Evolutionary conservation across 73 alveolate genomes (phyloP), one percentile per base, ranked within the genome.

Genomic region (Diophrys appendiculata): DNA sequence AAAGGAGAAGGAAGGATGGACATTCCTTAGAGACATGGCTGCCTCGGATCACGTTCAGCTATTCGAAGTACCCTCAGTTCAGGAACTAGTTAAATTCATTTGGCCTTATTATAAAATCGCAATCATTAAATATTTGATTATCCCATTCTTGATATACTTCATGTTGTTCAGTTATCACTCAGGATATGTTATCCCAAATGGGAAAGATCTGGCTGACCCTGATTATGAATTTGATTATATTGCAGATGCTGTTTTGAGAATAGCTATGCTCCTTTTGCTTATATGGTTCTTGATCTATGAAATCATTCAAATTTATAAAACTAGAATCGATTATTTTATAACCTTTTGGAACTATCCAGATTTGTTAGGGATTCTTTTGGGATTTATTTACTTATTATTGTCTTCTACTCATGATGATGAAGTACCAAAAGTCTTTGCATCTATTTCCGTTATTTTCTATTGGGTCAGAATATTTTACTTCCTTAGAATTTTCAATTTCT

Each of bases 391-490:
- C n/a, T n/a, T n/a, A n/a, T n/a, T n/a, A n/a, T n/a, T n/a, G n/a
- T n/a, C n/a, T n/a, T n/a, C n/a, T n/a, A n/a, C n/a, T n/a, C n/a
- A n/a, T n/a, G n/a, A n/a, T n/a, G n/a, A n/a, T n/a, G n/a, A n/a
- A n/a, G n/a, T n/a, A n/a, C n/a, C n/a, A n/a, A n/a, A n/a, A n/a
- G n/a, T n/a, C n/a, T n/a, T 73, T 5, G 29, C 56, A 2, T 33
- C 54, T 13, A 74, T 73, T 3, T 72, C 90, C 8, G 81, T 80
- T 30, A 69, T 82, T 65, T 56, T 82, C 52, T 74, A 74, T 78
- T 82, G 90, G 90, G 70, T 82, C 3, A 82, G 74, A 68, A 53
- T 82, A 31, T 65, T 82, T 52, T 82, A 73, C 52, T 82, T 74
- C 85, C 69, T 72, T 54, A 82, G 84, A 64, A 73, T 82, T 22